These are phyloP conservation scores for Oryza meridionalis DNA, from an alignment of 176 grass and related monocot genomes.

Conservation along the genomic window DNA sequence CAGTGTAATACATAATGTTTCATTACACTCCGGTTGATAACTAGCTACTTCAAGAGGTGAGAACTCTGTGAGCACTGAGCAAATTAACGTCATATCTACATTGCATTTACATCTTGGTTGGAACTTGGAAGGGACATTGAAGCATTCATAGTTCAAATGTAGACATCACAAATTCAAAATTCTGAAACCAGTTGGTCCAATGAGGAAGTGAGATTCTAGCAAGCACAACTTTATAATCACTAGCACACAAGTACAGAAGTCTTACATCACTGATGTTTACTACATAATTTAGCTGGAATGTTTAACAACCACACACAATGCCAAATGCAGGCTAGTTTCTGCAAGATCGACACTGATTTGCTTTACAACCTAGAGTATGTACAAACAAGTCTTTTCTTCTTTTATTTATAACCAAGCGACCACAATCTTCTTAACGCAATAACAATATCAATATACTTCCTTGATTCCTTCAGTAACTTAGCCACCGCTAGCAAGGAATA, in stretches of 20 bases:
- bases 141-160: not conserved
- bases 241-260: constrained; percentile 31
- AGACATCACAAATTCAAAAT: not conserved
- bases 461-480: constrained; percentile 43
- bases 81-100: not conserved
- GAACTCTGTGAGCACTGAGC: not conserved
- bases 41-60: not conserved
- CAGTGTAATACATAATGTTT: not conserved
- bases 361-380: constrained; percentile 12
- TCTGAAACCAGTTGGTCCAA: not conserved
- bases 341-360: constrained; percentile 5
- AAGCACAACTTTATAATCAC: constrained; percentile 39
- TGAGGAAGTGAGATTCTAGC: not conserved
- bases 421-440: constrained; percentile 23
- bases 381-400: not conserved
- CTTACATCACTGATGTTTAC: constrained; percentile 36
- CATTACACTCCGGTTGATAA: not conserved
- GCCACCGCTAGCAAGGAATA: not conserved
- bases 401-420: constrained; percentile 45
- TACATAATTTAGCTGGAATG: not conserved
- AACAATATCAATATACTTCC: constrained; percentile 18
- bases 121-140: not conserved
- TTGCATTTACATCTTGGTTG: not conserved
- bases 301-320: not conserved
- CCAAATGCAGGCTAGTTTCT: constrained; percentile 22